Percentiles rank a stretch among this genome's conserved stretches.
Conservation (phyloP, 1,284 basidiomycete species). For the Boletus smithii region DNA sequence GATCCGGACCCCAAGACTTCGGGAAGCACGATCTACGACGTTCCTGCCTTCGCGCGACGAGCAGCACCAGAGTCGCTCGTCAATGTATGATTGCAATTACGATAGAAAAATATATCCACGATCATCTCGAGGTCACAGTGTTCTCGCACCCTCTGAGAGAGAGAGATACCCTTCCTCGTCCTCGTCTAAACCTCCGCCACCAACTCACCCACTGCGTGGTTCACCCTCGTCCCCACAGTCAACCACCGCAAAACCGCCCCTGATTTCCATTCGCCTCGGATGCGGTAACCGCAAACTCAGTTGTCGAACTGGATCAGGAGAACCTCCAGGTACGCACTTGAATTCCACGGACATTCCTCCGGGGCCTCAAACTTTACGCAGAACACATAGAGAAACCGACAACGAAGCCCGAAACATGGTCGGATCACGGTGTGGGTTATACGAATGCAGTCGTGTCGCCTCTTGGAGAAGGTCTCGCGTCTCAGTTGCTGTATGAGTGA, state of each 20-base stretch:
- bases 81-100: background rate
- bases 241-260: background rate
- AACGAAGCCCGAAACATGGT: constrained; percentile 18
- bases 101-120: background rate
- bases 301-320: constrained; percentile 5
- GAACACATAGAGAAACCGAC: constrained; percentile 1
- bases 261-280: constrained; percentile 8
- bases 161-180: background rate
- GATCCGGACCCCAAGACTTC: background rate
- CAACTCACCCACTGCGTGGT: constrained; percentile 1
- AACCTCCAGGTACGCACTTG: constrained; percentile 7
- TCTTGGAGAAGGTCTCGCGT: background rate
- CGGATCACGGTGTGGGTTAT: constrained; percentile 18
- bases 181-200: constrained; percentile 1
- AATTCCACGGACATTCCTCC: background rate
- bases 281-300: constrained; percentile 17
- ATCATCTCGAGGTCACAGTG: background rate
- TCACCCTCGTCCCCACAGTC: background rate
- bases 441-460: constrained; percentile 13
- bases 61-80: background rate
- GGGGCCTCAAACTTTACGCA: background rate
- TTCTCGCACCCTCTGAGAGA: background rate
- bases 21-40: constrained; percentile 6
- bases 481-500: constrained; percentile 15
- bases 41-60: background rate